These are phyloP conservation scores for Teratosphaeriaceae sp. DNA, from an alignment of 2,329 filamentous ascomycete genomes.

Conservation along the genomic window DNA sequence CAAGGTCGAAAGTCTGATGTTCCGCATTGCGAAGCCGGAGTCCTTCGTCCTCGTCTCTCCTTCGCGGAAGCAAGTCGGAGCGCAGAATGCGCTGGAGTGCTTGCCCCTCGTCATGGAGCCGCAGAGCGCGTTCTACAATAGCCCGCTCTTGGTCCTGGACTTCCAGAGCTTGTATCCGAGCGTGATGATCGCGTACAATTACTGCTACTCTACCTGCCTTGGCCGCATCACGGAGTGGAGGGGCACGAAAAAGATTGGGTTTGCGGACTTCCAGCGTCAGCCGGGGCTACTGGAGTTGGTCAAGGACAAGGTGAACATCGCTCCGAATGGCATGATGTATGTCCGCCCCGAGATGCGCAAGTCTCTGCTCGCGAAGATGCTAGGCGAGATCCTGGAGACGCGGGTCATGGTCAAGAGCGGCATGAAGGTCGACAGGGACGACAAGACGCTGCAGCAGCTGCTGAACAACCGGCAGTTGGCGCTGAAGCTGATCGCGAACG, in stretches of 20 bases:
- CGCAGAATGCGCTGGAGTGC: slow-evolving; percentile 91
- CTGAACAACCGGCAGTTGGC: slow-evolving; percentile 92
- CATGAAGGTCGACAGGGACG: slow-evolving; percentile 89
- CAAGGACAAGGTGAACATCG: slow-evolving; percentile 80
- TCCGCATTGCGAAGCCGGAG: slow-evolving; percentile 94
- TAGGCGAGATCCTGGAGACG: slow-evolving; percentile 91
- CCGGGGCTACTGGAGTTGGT: slow-evolving; percentile 68
- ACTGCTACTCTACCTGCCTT: slow-evolving; percentile 95
- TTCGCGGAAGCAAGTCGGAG: slow-evolving; percentile 82
- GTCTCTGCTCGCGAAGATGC: slow-evolving; percentile 90
- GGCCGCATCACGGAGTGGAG: slow-evolving; percentile 82
- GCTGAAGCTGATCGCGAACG: slow-evolving; percentile 94
- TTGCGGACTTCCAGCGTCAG: slow-evolving; percentile 76
- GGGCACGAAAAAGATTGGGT: slow-evolving; percentile 92
- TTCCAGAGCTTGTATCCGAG: slow-evolving; percentile 96
- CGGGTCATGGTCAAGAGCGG: slow-evolving; percentile 96
- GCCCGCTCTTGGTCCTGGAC: slow-evolving; percentile 82
- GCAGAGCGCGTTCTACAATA: slow-evolving; percentile 87
- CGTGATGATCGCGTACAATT: slow-evolving; percentile 99
- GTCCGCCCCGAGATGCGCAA: slow-evolving; percentile 77
- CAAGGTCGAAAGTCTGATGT: slow-evolving; percentile 99
- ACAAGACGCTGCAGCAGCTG: slow-evolving; percentile 75
- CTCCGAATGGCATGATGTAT: slow-evolving; percentile 97
- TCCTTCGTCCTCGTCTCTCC: slow-evolving; percentile 88
- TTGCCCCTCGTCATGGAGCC: slow-evolving; percentile 96